Conservation (phyloP, 352 stramenopile genomes). For the Plasmopara muralis region DNA sequence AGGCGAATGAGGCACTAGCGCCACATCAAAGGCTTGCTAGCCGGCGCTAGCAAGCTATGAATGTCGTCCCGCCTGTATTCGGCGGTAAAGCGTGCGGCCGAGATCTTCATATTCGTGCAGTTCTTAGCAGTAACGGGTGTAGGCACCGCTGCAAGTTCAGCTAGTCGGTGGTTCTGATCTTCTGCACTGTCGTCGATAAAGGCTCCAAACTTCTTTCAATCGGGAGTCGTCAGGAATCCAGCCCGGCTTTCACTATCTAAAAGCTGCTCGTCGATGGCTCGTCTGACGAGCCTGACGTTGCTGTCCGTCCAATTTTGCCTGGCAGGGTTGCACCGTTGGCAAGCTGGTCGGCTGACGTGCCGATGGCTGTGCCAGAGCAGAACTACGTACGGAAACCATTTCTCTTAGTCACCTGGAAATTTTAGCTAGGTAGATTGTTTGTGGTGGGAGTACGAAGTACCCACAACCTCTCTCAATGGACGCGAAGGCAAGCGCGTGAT, state of each 20-base stretch:
- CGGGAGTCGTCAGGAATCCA: background rate
- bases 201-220: background rate
- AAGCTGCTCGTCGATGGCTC: too few relatives aligned
- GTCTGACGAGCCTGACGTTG: too few relatives aligned
- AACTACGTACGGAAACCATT: too few relatives aligned
- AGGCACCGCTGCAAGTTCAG: background rate
- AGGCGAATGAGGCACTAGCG: background rate
- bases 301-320: too few relatives aligned
- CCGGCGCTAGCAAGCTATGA: background rate
- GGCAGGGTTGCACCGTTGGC: too few relatives aligned
- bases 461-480: too few relatives aligned
- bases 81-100: background rate
- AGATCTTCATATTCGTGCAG: background rate
- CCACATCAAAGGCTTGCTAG: background rate
- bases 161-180: background rate
- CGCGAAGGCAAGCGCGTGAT: background rate
- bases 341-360: too few relatives aligned
- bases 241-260: too few relatives aligned
- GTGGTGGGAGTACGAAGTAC: too few relatives aligned
- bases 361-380: too few relatives aligned
- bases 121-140: background rate
- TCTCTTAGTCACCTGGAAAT: too few relatives aligned
- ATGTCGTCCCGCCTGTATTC: background rate
- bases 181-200: background rate
- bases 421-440: too few relatives aligned